Conservation (phyloP, 2,329 filamentous ascomycete species). For the Beauveria medogensis region DNA sequence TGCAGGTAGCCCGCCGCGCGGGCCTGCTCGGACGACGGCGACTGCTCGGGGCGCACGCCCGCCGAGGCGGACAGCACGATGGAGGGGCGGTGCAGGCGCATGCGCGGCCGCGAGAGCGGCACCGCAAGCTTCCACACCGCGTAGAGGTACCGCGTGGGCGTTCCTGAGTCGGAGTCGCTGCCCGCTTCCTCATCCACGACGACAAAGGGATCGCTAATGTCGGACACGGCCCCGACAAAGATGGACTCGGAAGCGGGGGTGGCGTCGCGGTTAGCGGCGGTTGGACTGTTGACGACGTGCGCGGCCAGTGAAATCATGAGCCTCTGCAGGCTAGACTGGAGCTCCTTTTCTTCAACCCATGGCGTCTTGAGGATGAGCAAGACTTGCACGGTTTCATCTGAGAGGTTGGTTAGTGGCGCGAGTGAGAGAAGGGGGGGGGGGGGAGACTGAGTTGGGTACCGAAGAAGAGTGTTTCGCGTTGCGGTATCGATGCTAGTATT, state of each 20-base stretch:
- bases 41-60: conserved; percentile 44
- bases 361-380: conserved; percentile 62
- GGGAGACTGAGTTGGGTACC: conserved; percentile 41
- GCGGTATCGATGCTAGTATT: conserved; percentile 49
- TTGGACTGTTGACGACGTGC: conserved; percentile 51
- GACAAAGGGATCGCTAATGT: conserved; percentile 42
- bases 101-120: conserved; percentile 50
- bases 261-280: conserved; percentile 35
- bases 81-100: conserved; percentile 57
- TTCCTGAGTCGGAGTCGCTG: conserved; percentile 18
- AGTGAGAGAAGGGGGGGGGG: conserved; percentile 19
- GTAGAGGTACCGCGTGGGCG: conserved; percentile 34
- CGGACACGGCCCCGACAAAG: conserved; percentile 45
- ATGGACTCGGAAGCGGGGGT: conserved; percentile 45
- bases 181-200: conserved; percentile 34
- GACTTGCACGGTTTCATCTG: conserved; percentile 67
- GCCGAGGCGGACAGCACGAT: conserved; percentile 57
- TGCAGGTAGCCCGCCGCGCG: conserved; percentile 55
- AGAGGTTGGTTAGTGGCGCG: conserved; percentile 28
- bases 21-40: conserved; percentile 17
- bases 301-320: conserved; percentile 61
- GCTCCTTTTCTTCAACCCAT: conserved; percentile 44
- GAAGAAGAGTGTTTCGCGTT: conserved; percentile 61
- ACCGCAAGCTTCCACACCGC: conserved; percentile 54
- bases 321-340: conserved; percentile 52